Evolutionary conservation across 2,329 filamentous ascomycete genomes (phyloP).

Genomic region (Sclerotinia nivalis): DNA sequence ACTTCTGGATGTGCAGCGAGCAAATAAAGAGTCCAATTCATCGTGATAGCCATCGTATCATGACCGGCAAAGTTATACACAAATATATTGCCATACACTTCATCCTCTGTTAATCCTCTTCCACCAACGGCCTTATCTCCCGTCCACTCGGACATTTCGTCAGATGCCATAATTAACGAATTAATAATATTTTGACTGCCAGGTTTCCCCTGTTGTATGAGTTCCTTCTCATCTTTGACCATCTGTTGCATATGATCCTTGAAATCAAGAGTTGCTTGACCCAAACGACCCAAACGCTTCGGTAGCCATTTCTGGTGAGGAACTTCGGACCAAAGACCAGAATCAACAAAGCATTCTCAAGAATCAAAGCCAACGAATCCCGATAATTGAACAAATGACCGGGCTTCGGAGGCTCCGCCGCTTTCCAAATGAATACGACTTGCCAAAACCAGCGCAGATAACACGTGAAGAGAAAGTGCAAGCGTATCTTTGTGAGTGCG

Average conservation of each 20-base stretch:
- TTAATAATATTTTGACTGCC: background rate
- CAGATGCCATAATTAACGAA: background rate
- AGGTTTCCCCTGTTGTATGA: background rate
- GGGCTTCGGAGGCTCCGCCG: background rate
- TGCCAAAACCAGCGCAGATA: background rate
- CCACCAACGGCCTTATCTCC: background rate
- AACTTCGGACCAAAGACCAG: background rate
- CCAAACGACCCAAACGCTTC: background rate
- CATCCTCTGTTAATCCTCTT: slow-evolving; percentile 39
- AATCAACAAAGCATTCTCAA: slow-evolving; percentile 4
- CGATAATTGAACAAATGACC: background rate
- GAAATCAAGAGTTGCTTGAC: background rate
- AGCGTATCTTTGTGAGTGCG: background rate
- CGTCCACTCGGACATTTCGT: background rate
- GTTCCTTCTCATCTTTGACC: background rate
- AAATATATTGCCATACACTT: slow-evolving; percentile 42
- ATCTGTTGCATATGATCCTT: background rate
- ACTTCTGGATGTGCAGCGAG: slow-evolving; percentile 31
- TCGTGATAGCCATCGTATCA: slow-evolving; percentile 40
- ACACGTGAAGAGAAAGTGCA: background rate
- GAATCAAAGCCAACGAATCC: background rate
- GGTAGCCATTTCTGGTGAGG: background rate
- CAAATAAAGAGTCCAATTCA: slow-evolving; percentile 36
- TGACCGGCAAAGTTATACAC: slow-evolving; percentile 41
- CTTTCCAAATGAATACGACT: slow-evolving; percentile 2